phyloP scores from a whole-genome alignment of 1,139 yeast genomes.

The Hansenula lynferdii region DNA sequence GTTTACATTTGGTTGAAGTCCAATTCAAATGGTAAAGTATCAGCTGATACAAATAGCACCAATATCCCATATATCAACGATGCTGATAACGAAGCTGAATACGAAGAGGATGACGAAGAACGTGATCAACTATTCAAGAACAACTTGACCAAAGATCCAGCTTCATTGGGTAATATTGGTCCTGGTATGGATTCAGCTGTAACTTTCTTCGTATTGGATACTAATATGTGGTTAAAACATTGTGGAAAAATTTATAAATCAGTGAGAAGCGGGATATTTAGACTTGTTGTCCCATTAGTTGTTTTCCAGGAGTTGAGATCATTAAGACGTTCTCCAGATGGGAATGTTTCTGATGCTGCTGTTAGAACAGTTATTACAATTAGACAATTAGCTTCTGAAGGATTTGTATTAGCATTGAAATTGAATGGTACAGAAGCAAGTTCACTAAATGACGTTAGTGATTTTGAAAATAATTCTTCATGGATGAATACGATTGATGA shows the following conservation, averaged over 20 bases:
- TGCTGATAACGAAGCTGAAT: constrained; percentile 21
- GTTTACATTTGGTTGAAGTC: not conserved
- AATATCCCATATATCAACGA: not conserved
- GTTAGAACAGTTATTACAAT: constrained; percentile 73
- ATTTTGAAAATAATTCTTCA: constrained; percentile 35
- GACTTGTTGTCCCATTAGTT: constrained; percentile 60
- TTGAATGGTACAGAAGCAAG: constrained; percentile 61
- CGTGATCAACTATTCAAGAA: constrained; percentile 10
- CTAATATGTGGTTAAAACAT: constrained; percentile 78
- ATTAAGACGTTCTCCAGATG: constrained; percentile 68
- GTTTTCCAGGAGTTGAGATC: constrained; percentile 77
- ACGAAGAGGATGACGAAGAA: constrained; percentile 11
- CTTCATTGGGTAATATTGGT: constrained; percentile 40
- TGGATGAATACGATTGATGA: constrained; percentile 38
- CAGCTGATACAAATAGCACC: constrained; percentile 5
- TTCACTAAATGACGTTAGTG: constrained; percentile 46
- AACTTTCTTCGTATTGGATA: constrained; percentile 65
- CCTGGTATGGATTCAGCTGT: constrained; percentile 26
- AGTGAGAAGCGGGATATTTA: constrained; percentile 54
- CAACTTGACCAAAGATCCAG: constrained; percentile 3
- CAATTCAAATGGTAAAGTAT: constrained; percentile 4
- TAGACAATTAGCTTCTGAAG: constrained; percentile 58
- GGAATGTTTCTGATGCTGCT: constrained; percentile 75
- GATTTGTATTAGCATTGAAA: constrained; percentile 56
- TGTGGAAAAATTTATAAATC: constrained; percentile 74